These are phyloP conservation scores for Gillenia trifoliata DNA, from an alignment of 306 rosid species.

Conservation along the genomic window DNA sequence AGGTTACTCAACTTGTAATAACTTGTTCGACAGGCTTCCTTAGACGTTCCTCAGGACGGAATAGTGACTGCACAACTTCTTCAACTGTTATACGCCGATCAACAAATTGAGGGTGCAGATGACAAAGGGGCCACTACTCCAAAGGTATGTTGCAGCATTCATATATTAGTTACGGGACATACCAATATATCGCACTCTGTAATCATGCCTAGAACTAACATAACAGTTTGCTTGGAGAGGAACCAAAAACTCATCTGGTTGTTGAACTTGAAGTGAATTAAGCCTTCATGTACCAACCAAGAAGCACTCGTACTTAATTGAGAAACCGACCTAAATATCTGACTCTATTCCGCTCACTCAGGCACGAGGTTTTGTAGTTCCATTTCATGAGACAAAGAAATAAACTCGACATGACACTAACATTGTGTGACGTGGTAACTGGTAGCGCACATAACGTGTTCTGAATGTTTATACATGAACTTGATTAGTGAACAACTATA, in stretches of 20 bases:
- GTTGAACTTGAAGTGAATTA: neutral
- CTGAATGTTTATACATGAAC: no score
- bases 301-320: neutral
- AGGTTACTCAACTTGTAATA: slow-evolving; percentile 3
- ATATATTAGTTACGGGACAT: no score
- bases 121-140: slow-evolving; percentile 23
- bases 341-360: neutral
- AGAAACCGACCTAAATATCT: neutral
- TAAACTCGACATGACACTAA: neutral
- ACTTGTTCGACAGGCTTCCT: slow-evolving; percentile 46
- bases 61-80: slow-evolving; percentile 79
- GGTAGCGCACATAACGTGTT: no score
- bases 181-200: neutral
- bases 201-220: neutral
- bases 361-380: neutral
- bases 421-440: no score
- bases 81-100: slow-evolving; percentile 42
- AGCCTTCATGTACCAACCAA: neutral
- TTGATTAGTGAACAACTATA: no score
- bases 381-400: neutral
- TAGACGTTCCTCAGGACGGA: slow-evolving; percentile 72
- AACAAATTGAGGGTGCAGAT: slow-evolving; percentile 20
- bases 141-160: slow-evolving; percentile 35
- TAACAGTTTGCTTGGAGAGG: neutral
- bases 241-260: neutral